phyloP scores from a whole-genome alignment of 768 basidiomycete species.

The Tulasnella sp. region DNA sequence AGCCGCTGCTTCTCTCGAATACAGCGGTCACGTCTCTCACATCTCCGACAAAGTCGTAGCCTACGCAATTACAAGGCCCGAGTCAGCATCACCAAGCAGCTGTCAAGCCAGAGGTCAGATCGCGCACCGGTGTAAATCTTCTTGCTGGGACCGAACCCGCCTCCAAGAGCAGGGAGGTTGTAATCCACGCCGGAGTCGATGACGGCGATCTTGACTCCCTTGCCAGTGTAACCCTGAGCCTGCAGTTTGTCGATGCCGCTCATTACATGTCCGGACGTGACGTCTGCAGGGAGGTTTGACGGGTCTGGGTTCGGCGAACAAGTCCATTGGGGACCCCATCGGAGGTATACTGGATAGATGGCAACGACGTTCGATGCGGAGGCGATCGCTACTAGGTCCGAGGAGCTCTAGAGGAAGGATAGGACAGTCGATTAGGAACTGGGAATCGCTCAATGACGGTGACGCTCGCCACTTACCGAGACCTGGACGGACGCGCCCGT shows the following conservation, averaged over 20 bases:
- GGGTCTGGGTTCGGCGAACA: neutral
- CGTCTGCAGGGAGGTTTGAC: neutral
- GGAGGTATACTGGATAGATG: slow-evolving; percentile 1
- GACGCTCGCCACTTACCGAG: neutral
- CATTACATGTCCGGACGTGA: slow-evolving; percentile 11
- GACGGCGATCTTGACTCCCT: slow-evolving; percentile 28
- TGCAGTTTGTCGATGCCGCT: slow-evolving; percentile 29
- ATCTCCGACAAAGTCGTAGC: slow-evolving; percentile 30
- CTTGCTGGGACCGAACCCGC: slow-evolving; percentile 24
- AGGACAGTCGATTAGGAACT: neutral
- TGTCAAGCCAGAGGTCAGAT: neutral
- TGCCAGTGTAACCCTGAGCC: slow-evolving; percentile 23
- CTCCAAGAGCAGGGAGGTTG: slow-evolving; percentile 25
- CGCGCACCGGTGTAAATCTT: slow-evolving; percentile 18
- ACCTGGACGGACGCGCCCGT: slow-evolving; percentile 5
- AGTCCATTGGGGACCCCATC: neutral
- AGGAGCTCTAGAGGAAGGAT: neutral
- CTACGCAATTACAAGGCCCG: neutral
- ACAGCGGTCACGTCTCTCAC: neutral
- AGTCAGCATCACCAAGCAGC: neutral
- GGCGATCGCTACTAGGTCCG: neutral
- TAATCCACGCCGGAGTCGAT: slow-evolving; percentile 31
- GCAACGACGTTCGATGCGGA: neutral
- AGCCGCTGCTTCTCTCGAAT: neutral
- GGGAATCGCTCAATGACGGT: too few species aligned